These are phyloP conservation scores for Talaromyces albobiverticillius DNA, from an alignment of 2,329 filamentous ascomycete genomes.

Conservation along the genomic window DNA sequence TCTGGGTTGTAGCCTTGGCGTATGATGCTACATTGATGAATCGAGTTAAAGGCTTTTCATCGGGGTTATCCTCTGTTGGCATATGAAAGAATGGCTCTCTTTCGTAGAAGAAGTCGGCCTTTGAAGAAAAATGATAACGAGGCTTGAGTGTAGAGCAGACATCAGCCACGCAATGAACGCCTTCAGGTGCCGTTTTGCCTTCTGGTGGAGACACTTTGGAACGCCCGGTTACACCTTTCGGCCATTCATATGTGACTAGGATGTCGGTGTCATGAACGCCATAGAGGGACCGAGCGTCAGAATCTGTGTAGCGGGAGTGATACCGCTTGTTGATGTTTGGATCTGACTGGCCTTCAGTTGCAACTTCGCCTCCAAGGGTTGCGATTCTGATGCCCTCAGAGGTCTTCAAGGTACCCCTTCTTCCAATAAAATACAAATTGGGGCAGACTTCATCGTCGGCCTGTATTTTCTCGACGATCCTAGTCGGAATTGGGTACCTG, in stretches of 20 bases:
- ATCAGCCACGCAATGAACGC: constrained; percentile 70
- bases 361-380: constrained; percentile 71
- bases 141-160: constrained; percentile 77
- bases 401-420: constrained; percentile 82
- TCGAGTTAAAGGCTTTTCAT: constrained; percentile 66
- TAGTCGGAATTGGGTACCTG: constrained; percentile 65
- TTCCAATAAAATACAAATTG: constrained; percentile 89
- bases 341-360: constrained; percentile 48
- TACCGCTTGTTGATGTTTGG: constrained; percentile 59
- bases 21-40: constrained; percentile 86
- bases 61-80: constrained; percentile 51
- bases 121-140: constrained; percentile 82
- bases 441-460: constrained; percentile 72
- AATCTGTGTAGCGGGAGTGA: constrained; percentile 71
- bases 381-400: constrained; percentile 85
- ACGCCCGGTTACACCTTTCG: constrained; percentile 65
- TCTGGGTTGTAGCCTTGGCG: constrained; percentile 73
- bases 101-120: constrained; percentile 74
- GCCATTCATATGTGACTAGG: constrained; percentile 84
- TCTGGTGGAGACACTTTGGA: constrained; percentile 64
- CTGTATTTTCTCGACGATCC: constrained; percentile 70
- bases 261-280: constrained; percentile 81
- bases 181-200: constrained; percentile 49
- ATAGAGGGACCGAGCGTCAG: constrained; percentile 71
- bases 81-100: constrained; percentile 85